These are phyloP conservation scores for Astrocystis sublimbata DNA, from an alignment of 495 filamentous ascomycete species.

Conservation along the genomic window DNA sequence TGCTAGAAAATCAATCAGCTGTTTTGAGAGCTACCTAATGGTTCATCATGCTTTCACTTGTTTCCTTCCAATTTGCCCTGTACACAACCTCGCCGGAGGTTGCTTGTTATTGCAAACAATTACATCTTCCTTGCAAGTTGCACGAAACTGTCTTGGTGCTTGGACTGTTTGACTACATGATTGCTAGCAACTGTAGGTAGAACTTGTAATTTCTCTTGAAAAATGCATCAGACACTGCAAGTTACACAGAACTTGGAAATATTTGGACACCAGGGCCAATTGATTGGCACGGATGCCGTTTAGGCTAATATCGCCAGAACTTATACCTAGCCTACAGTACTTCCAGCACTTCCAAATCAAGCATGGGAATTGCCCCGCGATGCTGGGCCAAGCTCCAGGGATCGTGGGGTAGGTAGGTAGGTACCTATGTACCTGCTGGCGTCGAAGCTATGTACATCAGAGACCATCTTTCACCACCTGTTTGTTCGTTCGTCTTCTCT, in stretches of 20 bases:
- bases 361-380: constrained; percentile 15
- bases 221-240: no score
- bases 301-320: constrained; percentile 16
- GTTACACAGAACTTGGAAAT: not conserved
- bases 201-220: no score
- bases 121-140: no score
- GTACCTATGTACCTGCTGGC: no score
- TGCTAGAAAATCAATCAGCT: not conserved
- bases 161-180: no score
- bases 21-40: no score
- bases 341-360: no score
- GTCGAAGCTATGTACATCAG: not conserved
- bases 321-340: no score
- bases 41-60: not conserved
- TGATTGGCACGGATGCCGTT: constrained; percentile 13
- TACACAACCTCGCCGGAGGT: not conserved
- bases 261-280: not conserved
- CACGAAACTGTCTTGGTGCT: no score
- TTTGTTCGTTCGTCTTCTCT: not conserved
- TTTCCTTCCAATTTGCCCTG: not conserved
- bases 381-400: not conserved
- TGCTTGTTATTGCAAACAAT: no score
- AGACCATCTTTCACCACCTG: not conserved
- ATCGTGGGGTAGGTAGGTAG: constrained; percentile 17
- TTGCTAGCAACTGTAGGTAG: no score